These are phyloP conservation scores for Naematelia encephala DNA, from an alignment of 768 basidiomycete species.

Conservation along the genomic window DNA sequence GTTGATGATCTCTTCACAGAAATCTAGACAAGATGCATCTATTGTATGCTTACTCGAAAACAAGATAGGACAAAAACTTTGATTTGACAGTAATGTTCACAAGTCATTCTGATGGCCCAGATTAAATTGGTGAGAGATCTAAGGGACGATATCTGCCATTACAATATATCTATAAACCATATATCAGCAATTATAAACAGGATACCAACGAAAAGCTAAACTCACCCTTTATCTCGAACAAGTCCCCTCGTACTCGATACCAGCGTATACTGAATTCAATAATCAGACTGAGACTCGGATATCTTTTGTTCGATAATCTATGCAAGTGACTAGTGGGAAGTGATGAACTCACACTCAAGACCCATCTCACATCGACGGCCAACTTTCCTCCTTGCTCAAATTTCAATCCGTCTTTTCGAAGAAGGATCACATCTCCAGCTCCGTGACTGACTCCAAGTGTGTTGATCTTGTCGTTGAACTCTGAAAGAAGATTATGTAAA, in stretches of 20 bases:
- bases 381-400: conserved; percentile 17
- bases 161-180: not conserved
- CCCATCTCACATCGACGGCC: conserved; percentile 44
- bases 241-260: conserved; percentile 45
- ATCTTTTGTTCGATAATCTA: no score
- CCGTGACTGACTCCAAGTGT: conserved; percentile 7
- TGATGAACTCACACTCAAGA: conserved; percentile 46
- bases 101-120: no score
- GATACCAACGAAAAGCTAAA: not conserved
- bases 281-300: not conserved
- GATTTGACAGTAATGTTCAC: no score
- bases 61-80: no score
- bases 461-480: conserved; percentile 26
- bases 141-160: not conserved
- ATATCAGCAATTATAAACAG: not conserved
- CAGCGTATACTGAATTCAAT: conserved; percentile 38
- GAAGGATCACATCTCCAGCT: conserved; percentile 12
- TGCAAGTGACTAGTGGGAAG: no score
- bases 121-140: no score
- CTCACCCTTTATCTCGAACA: conserved; percentile 48
- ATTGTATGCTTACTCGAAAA: no score
- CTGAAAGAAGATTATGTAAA: conserved; percentile 46
- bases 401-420: conserved; percentile 29
- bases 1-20: no score
- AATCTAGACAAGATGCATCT: no score